Base-by-base conservation (phyloP, 1,284 basidiomycete species). In the Cryptococcus sp. region DNA sequence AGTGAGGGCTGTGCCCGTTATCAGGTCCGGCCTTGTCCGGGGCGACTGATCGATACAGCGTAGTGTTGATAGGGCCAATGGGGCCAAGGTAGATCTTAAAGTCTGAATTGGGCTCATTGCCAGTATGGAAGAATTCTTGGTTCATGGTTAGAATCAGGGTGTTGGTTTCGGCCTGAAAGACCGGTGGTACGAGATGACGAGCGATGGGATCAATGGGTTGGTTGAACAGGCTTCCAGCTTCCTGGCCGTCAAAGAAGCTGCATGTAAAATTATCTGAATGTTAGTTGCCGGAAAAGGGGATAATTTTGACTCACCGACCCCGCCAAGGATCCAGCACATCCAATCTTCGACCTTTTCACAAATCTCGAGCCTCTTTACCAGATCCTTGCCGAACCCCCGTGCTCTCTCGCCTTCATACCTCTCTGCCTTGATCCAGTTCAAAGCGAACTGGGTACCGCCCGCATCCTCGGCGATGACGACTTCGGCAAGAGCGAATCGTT, bases 271-370 rank as follows among this genome's bases (percentile, higher is more conserved):
- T 63, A 28, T 56, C 66, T 67, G 10, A 21, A 36, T 39, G 21
- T 45, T 18, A 21, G 23, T 22, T 36, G 45, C 45, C 32, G 32
- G 24, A 28, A 23, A 43, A 42, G 48, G 2, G 52, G 23, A 11
- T 13, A 23, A 2, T 16, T 19, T 4, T 32, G 10, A 82, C 90
- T 76, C 75, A 92, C 91, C 90, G 49, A 96, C 92, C 46, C 92
- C 89, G 56, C 92, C 89, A 60, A 97, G 91, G 9, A 90, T 91
- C 92, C 92, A 97, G 66, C 89, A 91, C 54, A 93, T 80, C 76
- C 89, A 91, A 69, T 97, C 92, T 66, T 94, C 90, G 13, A 96
- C 89, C 71, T 49, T 57, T 22, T 71, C 28, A 64, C 56, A 1
- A 45, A 46, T 10, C 14, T 41, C 19, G 39, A 21, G 39, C 10